Conservation (phyloP, 164 flowering plant genomes). For the Kingdonia uniflora region DNA sequence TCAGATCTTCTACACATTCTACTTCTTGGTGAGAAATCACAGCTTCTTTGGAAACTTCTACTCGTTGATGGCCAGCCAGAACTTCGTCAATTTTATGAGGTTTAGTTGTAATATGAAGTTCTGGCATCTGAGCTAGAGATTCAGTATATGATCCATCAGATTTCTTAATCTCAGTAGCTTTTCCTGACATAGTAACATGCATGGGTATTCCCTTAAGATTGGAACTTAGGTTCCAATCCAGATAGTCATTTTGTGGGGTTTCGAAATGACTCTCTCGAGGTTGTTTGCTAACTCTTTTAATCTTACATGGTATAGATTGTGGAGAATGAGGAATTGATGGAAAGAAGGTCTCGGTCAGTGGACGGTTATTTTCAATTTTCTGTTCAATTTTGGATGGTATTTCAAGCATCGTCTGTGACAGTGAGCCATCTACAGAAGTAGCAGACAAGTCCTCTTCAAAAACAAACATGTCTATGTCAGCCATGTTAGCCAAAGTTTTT, state of each 20-base stretch:
- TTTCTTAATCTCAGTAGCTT: slow-evolving; percentile 13
- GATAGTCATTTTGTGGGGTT: neutral
- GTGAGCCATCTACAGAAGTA: slow-evolving; percentile 15
- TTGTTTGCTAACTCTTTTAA: slow-evolving; percentile 14
- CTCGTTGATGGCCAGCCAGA: slow-evolving; percentile 16
- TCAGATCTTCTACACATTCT: slow-evolving; percentile 5
- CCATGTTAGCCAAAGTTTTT: slow-evolving; percentile 9
- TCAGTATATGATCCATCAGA: slow-evolving; percentile 12
- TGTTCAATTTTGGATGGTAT: slow-evolving; percentile 13
- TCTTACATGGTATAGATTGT: slow-evolving; percentile 12
- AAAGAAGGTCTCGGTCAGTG: slow-evolving; percentile 10
- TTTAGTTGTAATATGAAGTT: slow-evolving; percentile 7
- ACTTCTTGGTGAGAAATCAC: slow-evolving; percentile 10
- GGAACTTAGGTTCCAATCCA: slow-evolving; percentile 10
- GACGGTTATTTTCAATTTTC: slow-evolving; percentile 12
- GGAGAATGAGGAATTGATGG: slow-evolving; percentile 13
- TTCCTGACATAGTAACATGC: slow-evolving; percentile 11
- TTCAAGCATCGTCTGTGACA: slow-evolving; percentile 12
- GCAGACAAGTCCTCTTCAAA: slow-evolving; percentile 12
- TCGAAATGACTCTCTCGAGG: slow-evolving; percentile 13
- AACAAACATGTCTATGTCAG: slow-evolving; percentile 46
- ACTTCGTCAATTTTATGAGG: slow-evolving; percentile 21
- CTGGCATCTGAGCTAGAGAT: slow-evolving; percentile 12
- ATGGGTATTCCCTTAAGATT: slow-evolving; percentile 16
- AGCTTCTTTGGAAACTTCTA: slow-evolving; percentile 20